These are phyloP conservation scores for Rhynchospora pubera DNA, from an alignment of 176 grass and related monocot genomes.

Conservation along the genomic window DNA sequence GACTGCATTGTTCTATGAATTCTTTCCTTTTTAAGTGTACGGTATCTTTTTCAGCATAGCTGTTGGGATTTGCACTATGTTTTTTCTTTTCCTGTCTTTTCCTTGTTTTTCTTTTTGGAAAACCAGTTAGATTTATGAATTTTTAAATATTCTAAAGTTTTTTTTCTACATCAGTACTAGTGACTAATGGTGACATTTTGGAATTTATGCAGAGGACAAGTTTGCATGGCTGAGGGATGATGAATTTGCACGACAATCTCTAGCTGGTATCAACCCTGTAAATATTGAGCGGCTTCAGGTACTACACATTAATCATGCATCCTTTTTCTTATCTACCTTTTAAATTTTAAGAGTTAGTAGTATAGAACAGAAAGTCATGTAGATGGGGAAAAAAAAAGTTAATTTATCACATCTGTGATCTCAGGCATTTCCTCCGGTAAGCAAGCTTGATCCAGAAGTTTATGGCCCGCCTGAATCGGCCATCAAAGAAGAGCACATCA, in stretches of 20 bases:
- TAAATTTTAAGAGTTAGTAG: not conserved
- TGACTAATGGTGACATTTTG: not conserved
- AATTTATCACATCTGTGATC: not conserved
- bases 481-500: constrained; percentile 82
- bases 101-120: no score
- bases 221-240: constrained; percentile 97
- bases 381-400: not conserved
- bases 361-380: not conserved
- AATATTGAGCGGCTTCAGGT: constrained; percentile 82
- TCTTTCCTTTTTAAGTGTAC: no score
- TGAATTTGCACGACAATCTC: constrained; percentile 77
- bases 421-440: constrained; percentile 73
- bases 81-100: no score
- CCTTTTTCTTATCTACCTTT: not conserved
- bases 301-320: constrained; percentile 21
- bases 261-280: constrained; percentile 92
- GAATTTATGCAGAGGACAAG: constrained; percentile 66
- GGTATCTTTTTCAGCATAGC: no score
- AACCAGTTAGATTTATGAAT: no score
- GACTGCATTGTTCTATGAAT: no score
- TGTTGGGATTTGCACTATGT: no score
- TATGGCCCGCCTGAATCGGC: constrained; percentile 70
- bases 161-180: not conserved
- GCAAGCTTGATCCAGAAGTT: constrained; percentile 42
- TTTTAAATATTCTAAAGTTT: not conserved